Base-by-base conservation (phyloP, 2,329 filamentous ascomycete species). In the Alternaria arborescens region DNA sequence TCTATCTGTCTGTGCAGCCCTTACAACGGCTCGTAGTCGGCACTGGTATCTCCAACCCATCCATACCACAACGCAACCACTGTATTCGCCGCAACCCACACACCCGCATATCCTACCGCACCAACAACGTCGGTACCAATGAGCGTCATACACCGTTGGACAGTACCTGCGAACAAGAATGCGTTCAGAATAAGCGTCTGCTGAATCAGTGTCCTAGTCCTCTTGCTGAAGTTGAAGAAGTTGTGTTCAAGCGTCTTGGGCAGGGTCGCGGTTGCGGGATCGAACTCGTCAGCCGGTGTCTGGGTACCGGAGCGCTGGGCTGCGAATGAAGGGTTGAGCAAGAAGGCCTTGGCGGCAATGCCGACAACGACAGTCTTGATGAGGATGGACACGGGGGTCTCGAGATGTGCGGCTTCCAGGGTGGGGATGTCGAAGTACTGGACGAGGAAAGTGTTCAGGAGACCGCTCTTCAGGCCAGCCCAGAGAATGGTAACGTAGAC, bases 401-500 rank as follows among this genome's bases (percentile, higher is more conserved):
- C 86, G 22, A 85, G 81, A 75, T 94, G 88, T 3, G 89, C 91
- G 12, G 86, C 83, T 63, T 87, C 85, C 50, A 97, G 82, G 30
- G 88, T 90, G 7, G 86, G 85, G 53, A 97, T 84, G n/a, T 74
- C 69, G 73, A 97, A 97, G 81, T 94, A 86, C 30, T 88, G 81
- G 52, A 93, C 86, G n/a, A 97, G 83, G 71, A 87, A 87, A 24
- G 82, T 79, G 7, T 92, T 92, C 16, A 97, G 85, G 30, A 56
- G 24, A 79, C 89, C 89, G 16, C 88, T 89, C 59, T 85, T 84
- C 77, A 91, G 89, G 55, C 89, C 88, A 52, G 86, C 79, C 71
- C 90, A 91, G 30, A 97, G 80, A 1, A 87, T 83, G n/a, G 93
- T 84, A 56, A 86, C 87, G 81, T 95, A 96, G 64, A 97, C 88